Base-by-base conservation (phyloP, 352 stramenopile species). In the Pythium guiyangense region DNA sequence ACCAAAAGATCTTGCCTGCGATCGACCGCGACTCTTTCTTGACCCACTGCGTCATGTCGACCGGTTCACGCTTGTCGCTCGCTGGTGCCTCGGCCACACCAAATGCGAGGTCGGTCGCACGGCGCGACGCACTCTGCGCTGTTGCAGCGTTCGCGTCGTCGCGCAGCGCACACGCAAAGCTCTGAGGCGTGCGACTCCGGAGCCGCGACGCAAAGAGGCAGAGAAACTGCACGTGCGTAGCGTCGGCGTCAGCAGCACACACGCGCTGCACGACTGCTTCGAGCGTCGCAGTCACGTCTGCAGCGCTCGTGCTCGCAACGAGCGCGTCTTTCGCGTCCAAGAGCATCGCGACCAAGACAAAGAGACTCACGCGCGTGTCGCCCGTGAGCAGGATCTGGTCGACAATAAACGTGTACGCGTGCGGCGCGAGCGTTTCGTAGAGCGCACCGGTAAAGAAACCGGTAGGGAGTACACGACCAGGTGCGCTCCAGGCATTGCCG, bases 21-120 rank as follows among this genome's bases (percentile, higher is more conserved):
- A 87, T 80, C 34, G 78, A 89, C 14, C 71, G 70, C 37, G 81
- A 91, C 46, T 91, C 78, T 39, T 85, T 86, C 64, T 81, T 84
- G 37, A 87, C 74, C 81, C 81, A 91, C 54, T 91, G 69, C 14
- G 76, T 86, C 81, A 91, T 91, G 71, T 91, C 81, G 25, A 91
- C 78, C 10, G 67, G 69, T 49, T 67, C 62, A 53, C 62, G 29
- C 52, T 69, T 59, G 34, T 66, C 25, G 22, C 25, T 52, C 26
- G 54, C 49, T 44, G 69, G 17, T 27, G n/a, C n/a, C n/a, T n/a
- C n/a, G n/a, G n/a, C n/a, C n/a, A 71, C 63, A 3, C 77, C 67
- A 29, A 86, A 90, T 4, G 79, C 77, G 34, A 90, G 70, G 35
- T 88, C 77, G 11, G 74, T 86, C 3, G 77, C 73, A 35, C 70